Evolutionary conservation across 2,329 filamentous ascomycete species (phyloP).

Genomic region (Fusarium oligoseptatum): DNA sequence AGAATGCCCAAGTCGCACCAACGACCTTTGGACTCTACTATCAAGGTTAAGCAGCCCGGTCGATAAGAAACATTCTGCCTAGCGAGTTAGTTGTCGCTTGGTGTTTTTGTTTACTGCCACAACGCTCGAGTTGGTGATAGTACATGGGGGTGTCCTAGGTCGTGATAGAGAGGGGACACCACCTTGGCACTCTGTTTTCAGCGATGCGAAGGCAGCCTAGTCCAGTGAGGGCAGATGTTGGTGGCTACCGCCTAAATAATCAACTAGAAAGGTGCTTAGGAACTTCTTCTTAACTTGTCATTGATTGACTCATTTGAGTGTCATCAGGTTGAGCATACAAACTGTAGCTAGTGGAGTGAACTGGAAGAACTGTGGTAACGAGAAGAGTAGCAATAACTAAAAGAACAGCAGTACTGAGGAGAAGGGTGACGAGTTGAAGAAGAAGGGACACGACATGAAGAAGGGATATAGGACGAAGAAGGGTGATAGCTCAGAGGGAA

Average conservation of each 20-base stretch:
- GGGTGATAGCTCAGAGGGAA: too few relatives aligned
- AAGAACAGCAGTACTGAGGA: too few relatives aligned
- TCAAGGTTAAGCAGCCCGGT: slow-evolving; percentile 20
- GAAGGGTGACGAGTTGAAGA: too few relatives aligned
- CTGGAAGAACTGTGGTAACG: not conserved
- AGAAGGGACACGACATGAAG: too few relatives aligned
- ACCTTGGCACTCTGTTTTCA: not conserved
- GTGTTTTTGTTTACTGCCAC: not conserved
- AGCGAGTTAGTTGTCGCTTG: not conserved
- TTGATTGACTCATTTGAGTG: not conserved
- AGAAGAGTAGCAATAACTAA: too few relatives aligned
- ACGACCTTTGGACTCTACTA: slow-evolving; percentile 16
- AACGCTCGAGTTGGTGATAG: not conserved
- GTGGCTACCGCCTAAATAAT: not conserved
- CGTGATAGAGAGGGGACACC: not conserved
- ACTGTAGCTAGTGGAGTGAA: not conserved
- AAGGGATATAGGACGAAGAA: too few relatives aligned
- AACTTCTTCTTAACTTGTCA: not conserved
- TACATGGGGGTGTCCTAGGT: too few relatives aligned
- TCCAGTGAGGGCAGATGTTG: not conserved
- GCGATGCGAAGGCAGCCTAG: not conserved
- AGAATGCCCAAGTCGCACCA: slow-evolving; percentile 28
- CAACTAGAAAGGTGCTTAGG: not conserved
- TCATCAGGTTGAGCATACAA: not conserved
- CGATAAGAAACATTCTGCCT: not conserved